Conservation (phyloP, 495 filamentous ascomycete species). For the Elasticomyces elasticus region DNA sequence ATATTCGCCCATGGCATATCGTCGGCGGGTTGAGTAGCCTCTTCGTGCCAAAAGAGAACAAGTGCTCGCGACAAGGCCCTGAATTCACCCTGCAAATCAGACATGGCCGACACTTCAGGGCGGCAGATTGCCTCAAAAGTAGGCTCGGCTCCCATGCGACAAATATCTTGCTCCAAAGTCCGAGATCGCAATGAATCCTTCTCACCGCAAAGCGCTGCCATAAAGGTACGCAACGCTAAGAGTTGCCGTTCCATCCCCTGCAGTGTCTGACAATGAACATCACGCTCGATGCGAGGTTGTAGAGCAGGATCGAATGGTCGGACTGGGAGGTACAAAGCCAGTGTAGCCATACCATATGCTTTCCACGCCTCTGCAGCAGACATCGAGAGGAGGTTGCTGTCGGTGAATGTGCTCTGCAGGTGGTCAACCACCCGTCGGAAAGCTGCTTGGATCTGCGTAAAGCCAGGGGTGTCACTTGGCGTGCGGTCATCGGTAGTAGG, state of each 20-base stretch:
- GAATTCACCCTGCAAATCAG: conserved; percentile 72
- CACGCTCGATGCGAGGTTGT: conserved; percentile 58
- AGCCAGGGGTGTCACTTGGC: background rate
- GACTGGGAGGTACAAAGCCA: conserved; percentile 79
- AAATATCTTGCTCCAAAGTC: conserved; percentile 49
- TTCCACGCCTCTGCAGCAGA: conserved; percentile 45
- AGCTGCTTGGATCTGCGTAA: background rate
- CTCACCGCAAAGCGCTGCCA: conserved; percentile 58
- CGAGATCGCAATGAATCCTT: conserved; percentile 50
- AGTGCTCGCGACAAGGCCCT: conserved; percentile 23
- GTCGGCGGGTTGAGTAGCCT: too few relatives aligned
- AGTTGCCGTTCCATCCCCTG: conserved; percentile 46
- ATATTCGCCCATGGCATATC: conserved; percentile 51
- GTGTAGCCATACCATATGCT: conserved; percentile 50
- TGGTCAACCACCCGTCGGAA: background rate
- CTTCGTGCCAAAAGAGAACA: background rate
- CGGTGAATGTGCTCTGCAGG: background rate
- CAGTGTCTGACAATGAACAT: conserved; percentile 50
- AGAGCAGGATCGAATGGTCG: conserved; percentile 78
- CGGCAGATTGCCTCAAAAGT: conserved; percentile 59
- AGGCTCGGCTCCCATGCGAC: conserved; percentile 51
- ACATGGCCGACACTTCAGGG: conserved; percentile 55
- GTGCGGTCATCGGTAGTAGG: background rate
- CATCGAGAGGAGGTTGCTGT: too few relatives aligned
- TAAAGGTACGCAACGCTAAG: conserved; percentile 53